phyloP scores from a whole-genome alignment of 805 yeast genomes.

The Debaryomyces maramus region DNA sequence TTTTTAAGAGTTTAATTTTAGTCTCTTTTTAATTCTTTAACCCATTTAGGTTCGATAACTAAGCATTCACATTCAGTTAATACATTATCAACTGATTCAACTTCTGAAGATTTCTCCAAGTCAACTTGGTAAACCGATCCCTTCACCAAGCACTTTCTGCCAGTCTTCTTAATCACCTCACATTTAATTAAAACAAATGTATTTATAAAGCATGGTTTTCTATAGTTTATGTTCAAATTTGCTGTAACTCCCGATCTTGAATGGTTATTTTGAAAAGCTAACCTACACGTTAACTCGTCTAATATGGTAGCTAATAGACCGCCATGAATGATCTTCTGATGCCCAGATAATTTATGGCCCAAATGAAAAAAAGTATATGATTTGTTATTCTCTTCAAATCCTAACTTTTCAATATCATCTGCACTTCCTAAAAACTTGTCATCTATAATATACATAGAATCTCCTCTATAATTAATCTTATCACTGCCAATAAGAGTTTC shows the following conservation, averaged over 20 bases:
- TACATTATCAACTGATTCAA: constrained; percentile 24
- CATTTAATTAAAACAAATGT: constrained; percentile 36
- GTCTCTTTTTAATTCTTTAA: constrained; percentile 22
- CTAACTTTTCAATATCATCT: constrained; percentile 21
- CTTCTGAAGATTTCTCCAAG: constrained; percentile 12
- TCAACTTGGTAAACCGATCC: constrained; percentile 32
- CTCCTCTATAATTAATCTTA: constrained; percentile 34
- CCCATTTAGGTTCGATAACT: constrained; percentile 45
- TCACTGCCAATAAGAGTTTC: constrained; percentile 33
- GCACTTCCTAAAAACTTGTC: constrained; percentile 25
- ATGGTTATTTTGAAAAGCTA: constrained; percentile 42
- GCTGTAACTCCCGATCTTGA: constrained; percentile 46
- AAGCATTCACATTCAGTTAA: constrained; percentile 40
- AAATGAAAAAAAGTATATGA: constrained; percentile 41
- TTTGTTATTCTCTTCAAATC: constrained; percentile 23
- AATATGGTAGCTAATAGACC: constrained; percentile 43
- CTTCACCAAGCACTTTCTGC: constrained; percentile 41
- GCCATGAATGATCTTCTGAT: constrained; percentile 43
- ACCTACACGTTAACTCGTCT: constrained; percentile 43
- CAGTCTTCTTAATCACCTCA: constrained; percentile 27
- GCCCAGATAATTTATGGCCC: constrained; percentile 40
- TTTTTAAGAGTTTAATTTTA: not conserved
- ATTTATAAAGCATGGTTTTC: constrained; percentile 35
- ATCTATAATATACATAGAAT: constrained; percentile 34
- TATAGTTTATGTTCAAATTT: constrained; percentile 41